Evolutionary conservation across 2,329 filamentous ascomycete genomes (phyloP).

Genomic region (Phaeosphaeria sp.): DNA sequence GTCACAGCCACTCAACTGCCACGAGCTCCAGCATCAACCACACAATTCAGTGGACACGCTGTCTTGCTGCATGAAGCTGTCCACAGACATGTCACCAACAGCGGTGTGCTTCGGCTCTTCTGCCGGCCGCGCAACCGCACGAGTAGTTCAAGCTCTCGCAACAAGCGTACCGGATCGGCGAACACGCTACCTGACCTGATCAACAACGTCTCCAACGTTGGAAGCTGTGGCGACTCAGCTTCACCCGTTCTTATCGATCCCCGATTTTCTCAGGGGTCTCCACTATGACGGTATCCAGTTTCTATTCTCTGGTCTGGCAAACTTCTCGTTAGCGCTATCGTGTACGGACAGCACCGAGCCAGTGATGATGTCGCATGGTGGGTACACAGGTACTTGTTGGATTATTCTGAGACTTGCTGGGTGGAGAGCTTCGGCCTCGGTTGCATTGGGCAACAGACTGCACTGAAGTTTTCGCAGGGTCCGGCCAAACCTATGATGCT

Average conservation of each 20-base stretch:
- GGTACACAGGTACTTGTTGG: constrained; percentile 37
- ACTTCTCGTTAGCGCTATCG: constrained; percentile 27
- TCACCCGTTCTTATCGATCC: constrained; percentile 23
- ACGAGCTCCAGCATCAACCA: constrained; percentile 1
- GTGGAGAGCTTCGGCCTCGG: constrained; percentile 27
- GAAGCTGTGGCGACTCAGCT: constrained; percentile 34
- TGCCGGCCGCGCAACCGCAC: constrained; percentile 32
- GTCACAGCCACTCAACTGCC: constrained; percentile 21
- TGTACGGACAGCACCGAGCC: constrained; percentile 24
- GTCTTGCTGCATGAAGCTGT: not conserved
- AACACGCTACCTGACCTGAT: constrained; percentile 8
- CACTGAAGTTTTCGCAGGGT: constrained; percentile 20
- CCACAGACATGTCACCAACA: constrained; percentile 13
- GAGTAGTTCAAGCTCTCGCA: constrained; percentile 27
- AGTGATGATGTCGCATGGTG: constrained; percentile 36
- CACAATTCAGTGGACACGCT: not conserved
- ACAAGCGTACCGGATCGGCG: constrained; percentile 24
- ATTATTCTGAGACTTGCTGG: constrained; percentile 15
- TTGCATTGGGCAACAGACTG: constrained; percentile 27
- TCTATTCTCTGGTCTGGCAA: constrained; percentile 33
- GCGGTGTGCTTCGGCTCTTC: constrained; percentile 23
- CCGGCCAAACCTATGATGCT: constrained; percentile 26
- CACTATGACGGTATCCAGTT: constrained; percentile 36
- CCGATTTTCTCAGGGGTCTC: constrained; percentile 31
- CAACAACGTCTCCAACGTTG: not conserved